phyloP scores from a whole-genome alignment of 2,329 filamentous ascomycete species.

The Aspergillus fischeri region DNA sequence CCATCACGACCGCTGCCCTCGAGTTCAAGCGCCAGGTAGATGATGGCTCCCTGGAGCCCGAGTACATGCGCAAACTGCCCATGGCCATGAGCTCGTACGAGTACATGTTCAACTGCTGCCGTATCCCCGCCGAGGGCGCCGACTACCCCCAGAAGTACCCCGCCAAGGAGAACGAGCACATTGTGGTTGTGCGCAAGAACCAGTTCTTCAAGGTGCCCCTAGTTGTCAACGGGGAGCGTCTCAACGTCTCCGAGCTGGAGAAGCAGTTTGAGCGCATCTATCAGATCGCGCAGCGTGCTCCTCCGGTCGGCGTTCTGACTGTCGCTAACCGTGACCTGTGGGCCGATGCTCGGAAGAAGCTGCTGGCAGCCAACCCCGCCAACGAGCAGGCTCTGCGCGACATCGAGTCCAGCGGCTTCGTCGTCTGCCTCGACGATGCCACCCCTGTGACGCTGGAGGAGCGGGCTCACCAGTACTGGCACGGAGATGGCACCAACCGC shows the following conservation, averaged over 20 bases:
- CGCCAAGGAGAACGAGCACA: slow-evolving; percentile 72
- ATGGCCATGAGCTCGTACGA: slow-evolving; percentile 98
- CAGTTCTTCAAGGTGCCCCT: slow-evolving; percentile 92
- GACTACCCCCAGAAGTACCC: slow-evolving; percentile 83
- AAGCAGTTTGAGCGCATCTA: slow-evolving; percentile 84
- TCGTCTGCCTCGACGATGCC: slow-evolving; percentile 90
- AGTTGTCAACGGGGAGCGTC: slow-evolving; percentile 74
- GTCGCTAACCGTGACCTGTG: slow-evolving; percentile 91
- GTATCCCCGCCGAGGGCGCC: slow-evolving; percentile 74
- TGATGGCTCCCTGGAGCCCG: slow-evolving; percentile 75
- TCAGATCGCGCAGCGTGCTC: slow-evolving; percentile 64
- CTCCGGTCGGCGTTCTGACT: slow-evolving; percentile 79
- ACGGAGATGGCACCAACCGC: slow-evolving; percentile 90
- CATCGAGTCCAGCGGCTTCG: slow-evolving; percentile 84
- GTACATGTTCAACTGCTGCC: slow-evolving; percentile 96
- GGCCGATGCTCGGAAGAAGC: slow-evolving; percentile 73
- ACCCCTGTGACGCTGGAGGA: slow-evolving; percentile 90
- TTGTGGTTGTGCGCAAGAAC: slow-evolving; percentile 89
- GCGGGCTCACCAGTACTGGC: slow-evolving; percentile 95
- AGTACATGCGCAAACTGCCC: slow-evolving; percentile 97
- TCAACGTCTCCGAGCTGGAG: slow-evolving; percentile 87
- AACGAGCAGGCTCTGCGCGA: slow-evolving; percentile 75
- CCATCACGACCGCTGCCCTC: slow-evolving; percentile 76
- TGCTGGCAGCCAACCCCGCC: slow-evolving; percentile 70
- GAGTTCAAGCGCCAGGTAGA: slow-evolving; percentile 96